Evolutionary conservation across 2,329 filamentous ascomycete species (phyloP).

Genomic region (Fulvia fulva): DNA sequence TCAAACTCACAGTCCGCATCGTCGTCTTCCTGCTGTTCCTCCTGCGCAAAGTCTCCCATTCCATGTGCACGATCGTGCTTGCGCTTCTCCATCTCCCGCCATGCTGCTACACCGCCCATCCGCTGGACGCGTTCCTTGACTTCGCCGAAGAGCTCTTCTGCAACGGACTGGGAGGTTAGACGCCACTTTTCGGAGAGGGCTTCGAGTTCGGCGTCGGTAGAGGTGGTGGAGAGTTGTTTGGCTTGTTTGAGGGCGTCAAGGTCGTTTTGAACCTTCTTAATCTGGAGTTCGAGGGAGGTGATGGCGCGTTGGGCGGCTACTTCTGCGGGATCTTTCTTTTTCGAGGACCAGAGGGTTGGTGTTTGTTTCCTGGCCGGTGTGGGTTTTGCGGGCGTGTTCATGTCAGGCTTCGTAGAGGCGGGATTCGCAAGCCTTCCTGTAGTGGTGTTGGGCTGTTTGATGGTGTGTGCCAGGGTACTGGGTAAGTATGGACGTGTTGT

Average conservation of each 20-base stretch:
- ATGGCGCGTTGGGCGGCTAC: conserved; percentile 24
- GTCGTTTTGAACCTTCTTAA: conserved; percentile 42
- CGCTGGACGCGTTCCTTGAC: conserved; percentile 58
- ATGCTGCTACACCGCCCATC: conserved; percentile 60
- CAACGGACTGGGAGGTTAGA: conserved; percentile 56
- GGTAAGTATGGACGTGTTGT: conserved; percentile 22
- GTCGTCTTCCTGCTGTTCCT: conserved; percentile 30
- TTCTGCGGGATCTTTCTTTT: conserved; percentile 24
- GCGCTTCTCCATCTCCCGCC: conserved; percentile 36
- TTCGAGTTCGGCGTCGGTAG: conserved; percentile 53
- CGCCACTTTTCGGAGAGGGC: conserved; percentile 59
- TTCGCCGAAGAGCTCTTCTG: conserved; percentile 62
- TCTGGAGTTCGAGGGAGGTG: conserved; percentile 30
- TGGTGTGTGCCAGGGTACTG: conserved; percentile 30
- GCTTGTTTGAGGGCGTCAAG: conserved; percentile 54
- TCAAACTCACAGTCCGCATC: conserved; percentile 37
- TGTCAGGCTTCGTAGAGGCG: neutral
- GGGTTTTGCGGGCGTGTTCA: conserved; percentile 20
- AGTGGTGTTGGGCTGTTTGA: conserved; percentile 8
- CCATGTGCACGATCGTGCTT: conserved; percentile 30
- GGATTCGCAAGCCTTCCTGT: neutral
- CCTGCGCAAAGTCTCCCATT: conserved; percentile 30
- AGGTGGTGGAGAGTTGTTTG: conserved; percentile 44
- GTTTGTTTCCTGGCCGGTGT: conserved; percentile 36
- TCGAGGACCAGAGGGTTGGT: conserved; percentile 24